A percentile compares a stretch with the other conserved stretches of the same genome.
Evolutionary conservation across 345 rosid species (phyloP).

Genomic region (Gynandropsis gynandra): DNA sequence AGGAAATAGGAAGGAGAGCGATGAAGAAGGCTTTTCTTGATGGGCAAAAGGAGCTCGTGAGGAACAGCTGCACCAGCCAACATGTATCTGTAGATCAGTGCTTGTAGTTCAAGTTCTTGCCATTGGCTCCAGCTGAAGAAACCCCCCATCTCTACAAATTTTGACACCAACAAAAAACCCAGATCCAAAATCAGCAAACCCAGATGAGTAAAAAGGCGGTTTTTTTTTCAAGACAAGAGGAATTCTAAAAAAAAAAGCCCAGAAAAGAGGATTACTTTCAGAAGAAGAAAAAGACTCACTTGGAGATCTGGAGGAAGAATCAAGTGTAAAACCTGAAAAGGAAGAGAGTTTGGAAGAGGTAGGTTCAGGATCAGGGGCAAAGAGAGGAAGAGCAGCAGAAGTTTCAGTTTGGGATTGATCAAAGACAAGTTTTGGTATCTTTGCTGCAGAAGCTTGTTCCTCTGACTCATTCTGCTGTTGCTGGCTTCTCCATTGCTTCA

Average conservation of each 20-base stretch:
- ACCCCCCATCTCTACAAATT: slow-evolving; percentile 57
- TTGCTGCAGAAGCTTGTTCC: slow-evolving; percentile 45
- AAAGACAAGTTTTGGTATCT: slow-evolving; percentile 65
- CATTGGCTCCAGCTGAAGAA: slow-evolving; percentile 76
- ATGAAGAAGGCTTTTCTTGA: slow-evolving; percentile 73
- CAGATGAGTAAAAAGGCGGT: neutral
- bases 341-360: slow-evolving; percentile 39
- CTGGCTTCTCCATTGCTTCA: slow-evolving; percentile 83
- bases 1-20: slow-evolving; percentile 57
- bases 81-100: slow-evolving; percentile 91
- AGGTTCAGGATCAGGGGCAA: slow-evolving; percentile 52
- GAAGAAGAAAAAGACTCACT: slow-evolving; percentile 33
- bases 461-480: slow-evolving; percentile 43
- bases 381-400: slow-evolving; percentile 72
- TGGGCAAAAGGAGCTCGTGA: slow-evolving; percentile 75
- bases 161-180: neutral
- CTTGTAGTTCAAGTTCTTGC: slow-evolving; percentile 96
- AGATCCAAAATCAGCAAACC: neutral
- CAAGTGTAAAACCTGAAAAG: slow-evolving; percentile 41
- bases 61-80: slow-evolving; percentile 81
- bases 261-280: neutral
- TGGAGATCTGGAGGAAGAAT: slow-evolving; percentile 43
- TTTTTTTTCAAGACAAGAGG: neutral
- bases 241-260: no score
- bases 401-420: slow-evolving; percentile 38